These are phyloP conservation scores for Mycosarcoma maydis DNA, from an alignment of 1,284 basidiomycete genomes.

Conservation along the genomic window DNA sequence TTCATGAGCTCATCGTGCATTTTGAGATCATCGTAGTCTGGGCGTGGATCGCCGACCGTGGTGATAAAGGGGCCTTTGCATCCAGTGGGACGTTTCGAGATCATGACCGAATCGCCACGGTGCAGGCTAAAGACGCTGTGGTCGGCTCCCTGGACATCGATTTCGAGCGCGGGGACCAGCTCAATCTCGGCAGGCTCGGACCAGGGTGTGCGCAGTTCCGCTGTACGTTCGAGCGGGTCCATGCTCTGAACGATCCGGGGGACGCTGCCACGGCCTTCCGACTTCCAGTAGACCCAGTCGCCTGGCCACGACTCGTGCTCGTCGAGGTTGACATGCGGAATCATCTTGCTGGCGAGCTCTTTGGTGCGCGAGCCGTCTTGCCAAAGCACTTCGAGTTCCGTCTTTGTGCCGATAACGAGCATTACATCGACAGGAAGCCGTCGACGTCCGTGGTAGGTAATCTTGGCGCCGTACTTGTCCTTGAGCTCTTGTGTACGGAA, in stretches of 20 bases:
- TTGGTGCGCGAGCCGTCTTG: conserved; percentile 79
- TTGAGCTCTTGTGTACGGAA: conserved; percentile 50
- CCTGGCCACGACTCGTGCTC: conserved; percentile 73
- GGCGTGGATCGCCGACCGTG: conserved; percentile 40
- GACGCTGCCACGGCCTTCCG: conserved; percentile 72
- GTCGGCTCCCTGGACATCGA: conserved; percentile 78
- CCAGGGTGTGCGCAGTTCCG: conserved; percentile 52
- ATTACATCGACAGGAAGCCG: conserved; percentile 41
- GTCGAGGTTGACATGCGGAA: conserved; percentile 76
- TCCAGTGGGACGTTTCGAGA: conserved; percentile 76
- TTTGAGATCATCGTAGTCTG: conserved; percentile 27
- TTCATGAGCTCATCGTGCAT: conserved; percentile 35
- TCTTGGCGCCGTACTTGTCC: conserved; percentile 41
- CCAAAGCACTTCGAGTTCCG: conserved; percentile 81
- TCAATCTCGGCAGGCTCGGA: conserved; percentile 69
- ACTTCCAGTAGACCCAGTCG: conserved; percentile 86
- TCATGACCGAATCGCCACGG: conserved; percentile 83
- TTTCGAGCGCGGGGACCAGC: conserved; percentile 82
- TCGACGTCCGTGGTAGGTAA: conserved; percentile 33
- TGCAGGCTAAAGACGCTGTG: conserved; percentile 75
- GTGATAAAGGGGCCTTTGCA: conserved; percentile 38
- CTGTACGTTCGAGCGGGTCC: conserved; percentile 61
- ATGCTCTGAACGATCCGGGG: conserved; percentile 78
- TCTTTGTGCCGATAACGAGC: conserved; percentile 76
- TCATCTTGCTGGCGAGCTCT: conserved; percentile 74